Conservation (phyloP, 2,329 filamentous ascomycete genomes). For the Colletotrichum shisoi region DNA sequence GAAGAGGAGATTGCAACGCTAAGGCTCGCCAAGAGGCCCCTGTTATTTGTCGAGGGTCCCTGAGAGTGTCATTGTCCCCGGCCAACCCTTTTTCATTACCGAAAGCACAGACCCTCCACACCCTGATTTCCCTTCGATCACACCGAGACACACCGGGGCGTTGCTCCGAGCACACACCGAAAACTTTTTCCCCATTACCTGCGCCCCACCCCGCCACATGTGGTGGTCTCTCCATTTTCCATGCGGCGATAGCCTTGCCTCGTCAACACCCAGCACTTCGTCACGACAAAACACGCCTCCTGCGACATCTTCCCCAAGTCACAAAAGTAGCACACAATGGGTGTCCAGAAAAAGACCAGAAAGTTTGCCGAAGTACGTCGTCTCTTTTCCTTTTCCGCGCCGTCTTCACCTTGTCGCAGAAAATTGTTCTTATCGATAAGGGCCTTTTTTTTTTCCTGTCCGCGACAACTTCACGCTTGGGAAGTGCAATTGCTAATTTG, state of each 20-base stretch:
- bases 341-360: slow-evolving; percentile 85
- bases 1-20: slow-evolving; percentile 27
- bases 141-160: slow-evolving; percentile 5
- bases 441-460: neutral
- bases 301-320: neutral
- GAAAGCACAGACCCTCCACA: slow-evolving; percentile 22
- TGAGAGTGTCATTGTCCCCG: slow-evolving; percentile 32
- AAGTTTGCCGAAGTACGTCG: slow-evolving; percentile 77
- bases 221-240: slow-evolving; percentile 3
- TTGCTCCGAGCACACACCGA: slow-evolving; percentile 18
- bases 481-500: slow-evolving; percentile 21
- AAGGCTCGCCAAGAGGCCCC: slow-evolving; percentile 16
- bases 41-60: slow-evolving; percentile 27
- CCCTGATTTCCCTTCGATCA: neutral
- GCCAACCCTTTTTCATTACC: slow-evolving; percentile 6
- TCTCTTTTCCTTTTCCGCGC: slow-evolving; percentile 40
- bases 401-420: slow-evolving; percentile 15
- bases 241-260: slow-evolving; percentile 33
- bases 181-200: slow-evolving; percentile 28
- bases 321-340: slow-evolving; percentile 64
- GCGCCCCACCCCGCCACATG: slow-evolving; percentile 21
- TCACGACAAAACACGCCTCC: neutral
- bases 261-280: slow-evolving; percentile 12
- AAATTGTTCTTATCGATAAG: slow-evolving; percentile 37
- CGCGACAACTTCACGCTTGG: slow-evolving; percentile 36